Percentiles rank a stretch among this genome's conserved stretches.
Conservation (phyloP, 129 eudicot species). For the Pulicaria dysenterica region DNA sequence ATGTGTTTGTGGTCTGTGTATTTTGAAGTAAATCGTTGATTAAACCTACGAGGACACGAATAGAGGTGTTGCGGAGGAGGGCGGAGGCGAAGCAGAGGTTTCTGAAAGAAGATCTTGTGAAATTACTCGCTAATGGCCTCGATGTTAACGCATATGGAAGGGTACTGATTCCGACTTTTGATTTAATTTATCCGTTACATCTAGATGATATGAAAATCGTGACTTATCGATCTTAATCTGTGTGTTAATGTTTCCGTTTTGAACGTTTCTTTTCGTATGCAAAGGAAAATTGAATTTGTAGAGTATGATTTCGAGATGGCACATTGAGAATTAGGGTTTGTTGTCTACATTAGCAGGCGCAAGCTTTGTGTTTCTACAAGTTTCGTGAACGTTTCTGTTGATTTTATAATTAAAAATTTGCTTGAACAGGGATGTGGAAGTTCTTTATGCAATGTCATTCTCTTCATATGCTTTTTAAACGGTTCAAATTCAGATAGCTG, state of each 20-base stretch:
- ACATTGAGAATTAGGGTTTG: conserved; percentile 13
- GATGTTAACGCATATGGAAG: conserved; percentile 89
- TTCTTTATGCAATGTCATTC: neutral
- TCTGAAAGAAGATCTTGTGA: conserved; percentile 77
- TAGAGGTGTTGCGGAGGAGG: conserved; percentile 65
- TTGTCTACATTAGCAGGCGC: too few species aligned
- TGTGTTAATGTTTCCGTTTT: neutral
- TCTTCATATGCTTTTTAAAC: neutral
- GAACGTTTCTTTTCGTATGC: neutral
- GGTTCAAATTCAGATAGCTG: neutral
- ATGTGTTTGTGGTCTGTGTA: conserved; percentile 20
- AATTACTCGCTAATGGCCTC: conserved; percentile 88
- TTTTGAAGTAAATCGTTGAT: conserved; percentile 78
- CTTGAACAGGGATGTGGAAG: neutral
- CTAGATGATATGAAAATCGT: neutral
- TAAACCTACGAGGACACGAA: conserved; percentile 69
- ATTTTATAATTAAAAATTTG: neutral
- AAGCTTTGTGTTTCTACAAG: neutral
- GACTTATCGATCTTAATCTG: neutral
- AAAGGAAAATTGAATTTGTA: conserved; percentile 3
- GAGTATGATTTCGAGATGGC: conserved; percentile 16
- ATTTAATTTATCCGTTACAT: neutral
- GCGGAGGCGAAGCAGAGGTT: conserved; percentile 92
- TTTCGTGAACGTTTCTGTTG: neutral
- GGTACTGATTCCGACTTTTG: conserved; percentile 40